A percentile compares a stretch with the other conserved stretches of the same genome.
Evolutionary conservation across 176 grass and related monocot species (phyloP).

Genomic region (Rhipidocladum racemiflorum): DNA sequence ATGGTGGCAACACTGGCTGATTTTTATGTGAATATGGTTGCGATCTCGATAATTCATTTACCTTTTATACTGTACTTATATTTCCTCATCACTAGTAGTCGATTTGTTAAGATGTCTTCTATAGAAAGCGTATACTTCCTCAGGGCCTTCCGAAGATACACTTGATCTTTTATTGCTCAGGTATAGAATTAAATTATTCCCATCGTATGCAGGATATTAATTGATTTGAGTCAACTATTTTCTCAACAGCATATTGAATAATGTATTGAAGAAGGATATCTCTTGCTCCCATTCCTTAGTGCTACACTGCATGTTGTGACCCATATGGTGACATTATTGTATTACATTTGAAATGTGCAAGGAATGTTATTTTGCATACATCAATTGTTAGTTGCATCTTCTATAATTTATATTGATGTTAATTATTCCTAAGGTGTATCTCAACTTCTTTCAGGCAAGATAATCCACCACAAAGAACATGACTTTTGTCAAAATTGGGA

Average conservation of each 20-base stretch:
- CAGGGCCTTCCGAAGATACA: too few species aligned
- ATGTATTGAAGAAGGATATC: neutral
- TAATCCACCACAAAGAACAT: slow-evolving; percentile 47
- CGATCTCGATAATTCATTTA: too few species aligned
- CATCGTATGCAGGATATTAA: too few species aligned
- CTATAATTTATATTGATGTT: neutral
- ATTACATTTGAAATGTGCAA: neutral
- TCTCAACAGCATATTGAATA: neutral
- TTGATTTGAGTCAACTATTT: too few species aligned
- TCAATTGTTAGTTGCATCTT: neutral
- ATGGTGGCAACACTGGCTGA: too few species aligned
- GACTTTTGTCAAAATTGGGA: slow-evolving; percentile 56
- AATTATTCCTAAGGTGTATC: slow-evolving; percentile 10
- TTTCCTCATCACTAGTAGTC: too few species aligned
- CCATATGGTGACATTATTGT: neutral
- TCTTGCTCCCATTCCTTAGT: neutral
- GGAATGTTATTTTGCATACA: neutral
- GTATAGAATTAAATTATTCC: too few species aligned
- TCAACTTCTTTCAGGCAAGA: slow-evolving; percentile 53
- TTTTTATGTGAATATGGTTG: too few species aligned
- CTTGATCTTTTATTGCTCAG: too few species aligned
- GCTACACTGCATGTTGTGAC: neutral
- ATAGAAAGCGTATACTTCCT: too few species aligned
- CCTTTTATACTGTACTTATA: too few species aligned
- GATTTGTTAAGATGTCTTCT: too few species aligned